Conservation (phyloP, 176 grass and related monocot genomes). For the Sorghum bicolor region DNA sequence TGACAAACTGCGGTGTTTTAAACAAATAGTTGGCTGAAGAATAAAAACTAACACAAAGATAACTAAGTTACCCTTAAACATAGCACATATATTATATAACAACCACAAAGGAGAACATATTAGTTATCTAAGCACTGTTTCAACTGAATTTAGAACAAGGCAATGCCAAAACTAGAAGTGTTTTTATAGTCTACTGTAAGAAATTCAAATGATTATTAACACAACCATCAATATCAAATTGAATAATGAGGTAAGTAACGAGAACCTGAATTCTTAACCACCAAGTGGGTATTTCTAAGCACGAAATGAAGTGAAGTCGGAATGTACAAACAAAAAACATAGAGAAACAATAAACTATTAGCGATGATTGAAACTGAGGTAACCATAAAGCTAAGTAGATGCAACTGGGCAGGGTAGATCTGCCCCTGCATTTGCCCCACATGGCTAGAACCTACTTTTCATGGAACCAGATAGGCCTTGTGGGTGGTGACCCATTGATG, state of each 20-base stretch:
- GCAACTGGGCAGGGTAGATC: not conserved
- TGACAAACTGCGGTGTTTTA: not conserved
- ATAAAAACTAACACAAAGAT: not conserved
- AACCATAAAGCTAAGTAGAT: not conserved
- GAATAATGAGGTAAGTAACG: not conserved
- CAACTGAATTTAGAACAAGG: not conserved
- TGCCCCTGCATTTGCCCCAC: not conserved
- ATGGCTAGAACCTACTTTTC: not conserved
- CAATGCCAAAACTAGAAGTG: not conserved
- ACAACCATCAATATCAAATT: not conserved
- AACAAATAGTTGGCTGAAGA: not conserved
- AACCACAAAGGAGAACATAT: not conserved
- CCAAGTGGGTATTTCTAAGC: slow-evolving; percentile 17
- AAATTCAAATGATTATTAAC: not conserved
- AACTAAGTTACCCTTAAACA: not conserved
- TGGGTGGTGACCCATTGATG: not conserved
- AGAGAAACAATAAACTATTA: not conserved
- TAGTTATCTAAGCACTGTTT: not conserved
- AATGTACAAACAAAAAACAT: not conserved
- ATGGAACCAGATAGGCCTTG: slow-evolving; percentile 5
- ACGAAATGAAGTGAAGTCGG: not conserved
- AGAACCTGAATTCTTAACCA: not conserved
- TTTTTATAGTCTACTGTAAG: not conserved
- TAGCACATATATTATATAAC: not conserved
- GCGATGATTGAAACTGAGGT: not conserved